Evolutionary conservation across 2,329 filamentous ascomycete species (phyloP).

Genomic region (Helminthosporium solani): DNA sequence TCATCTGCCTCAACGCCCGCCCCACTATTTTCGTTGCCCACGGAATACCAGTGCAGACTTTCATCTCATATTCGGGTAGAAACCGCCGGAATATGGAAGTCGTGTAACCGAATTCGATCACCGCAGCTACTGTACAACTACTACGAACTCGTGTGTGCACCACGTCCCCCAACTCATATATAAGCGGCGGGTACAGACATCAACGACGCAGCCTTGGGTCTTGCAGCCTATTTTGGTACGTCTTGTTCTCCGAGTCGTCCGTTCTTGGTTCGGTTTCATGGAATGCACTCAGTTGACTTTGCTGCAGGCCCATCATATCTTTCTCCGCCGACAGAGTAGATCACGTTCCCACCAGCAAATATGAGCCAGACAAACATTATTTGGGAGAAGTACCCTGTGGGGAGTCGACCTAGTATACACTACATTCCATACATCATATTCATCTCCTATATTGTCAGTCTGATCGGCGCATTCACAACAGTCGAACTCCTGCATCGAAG

Average conservation of each 20-base stretch:
- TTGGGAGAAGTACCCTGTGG: slow-evolving; percentile 31
- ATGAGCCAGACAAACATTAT: slow-evolving; percentile 10
- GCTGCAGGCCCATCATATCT: neutral
- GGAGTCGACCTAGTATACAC: slow-evolving; percentile 41
- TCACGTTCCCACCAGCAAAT: neutral
- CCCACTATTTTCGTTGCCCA: neutral
- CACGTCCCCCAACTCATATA: neutral
- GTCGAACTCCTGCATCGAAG: slow-evolving; percentile 78
- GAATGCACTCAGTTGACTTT: neutral
- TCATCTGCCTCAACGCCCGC: neutral
- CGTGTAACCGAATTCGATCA: slow-evolving; percentile 1
- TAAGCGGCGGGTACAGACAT: neutral
- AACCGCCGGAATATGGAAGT: neutral
- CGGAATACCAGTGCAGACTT: neutral
- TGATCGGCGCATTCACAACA: slow-evolving; percentile 74
- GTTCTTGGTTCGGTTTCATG: neutral
- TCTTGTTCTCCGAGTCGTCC: neutral
- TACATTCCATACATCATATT: slow-evolving; percentile 48
- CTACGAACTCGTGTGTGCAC: neutral
- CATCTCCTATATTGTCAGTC: slow-evolving; percentile 66
- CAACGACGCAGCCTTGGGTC: neutral
- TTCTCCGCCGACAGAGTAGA: neutral
- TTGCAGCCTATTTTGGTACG: neutral
- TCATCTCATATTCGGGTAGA: neutral
- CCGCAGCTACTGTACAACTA: slow-evolving; percentile 3